Evolutionary conservation across 768 basidiomycete genomes (phyloP), one percentile per base, ranked within the genome.

Genomic region (Hypsizygus marmoreus): DNA sequence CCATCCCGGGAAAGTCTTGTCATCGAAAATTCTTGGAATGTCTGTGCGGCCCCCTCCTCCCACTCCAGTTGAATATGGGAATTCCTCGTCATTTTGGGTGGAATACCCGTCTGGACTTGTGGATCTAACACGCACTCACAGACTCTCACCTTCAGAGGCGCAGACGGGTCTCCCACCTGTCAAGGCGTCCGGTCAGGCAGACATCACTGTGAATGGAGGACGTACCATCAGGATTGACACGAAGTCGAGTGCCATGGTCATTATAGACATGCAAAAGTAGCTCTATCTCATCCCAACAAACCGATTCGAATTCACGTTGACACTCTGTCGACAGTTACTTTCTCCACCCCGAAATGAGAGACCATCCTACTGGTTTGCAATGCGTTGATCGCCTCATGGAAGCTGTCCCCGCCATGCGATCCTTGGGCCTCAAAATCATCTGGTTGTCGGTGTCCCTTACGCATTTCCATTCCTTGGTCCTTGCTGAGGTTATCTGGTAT

Each of bases 241-340:
- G 25, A 63, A 72, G 23, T 62, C 68, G 37, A 77, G 73, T 13
- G 84, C 83, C 8, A 62, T 80, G 43, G 76, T 85, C n/a, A 70
- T 86, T 14, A 74, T 86, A 40, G 85, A 86, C 56, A 86, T 87
- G 86, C 85, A 86, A 60, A 87, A 86, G 84, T 84, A 48, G 72
- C 51, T 11, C 13, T 28, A 16, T 43, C 8, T 33, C 32, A n/a
- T 36, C 34, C 6, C 4, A 11, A 14, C 5, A 32, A 13, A 22
- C 19, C 35, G 23, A 6, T 16, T 24, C 7, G 33, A 12, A 20
- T 16, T 22, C 6, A 53, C 11, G 43, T 35, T 48, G 31, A 47
- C n/a, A n/a, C 14, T 16, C 5, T 39, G 13, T 41, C 51, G 51
- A 30, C 43, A 82, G 82, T 65, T 86, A 74, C 62, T 84, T 86